Conservation (phyloP, 768 basidiomycete species). For the Naganishia randhawae region DNA sequence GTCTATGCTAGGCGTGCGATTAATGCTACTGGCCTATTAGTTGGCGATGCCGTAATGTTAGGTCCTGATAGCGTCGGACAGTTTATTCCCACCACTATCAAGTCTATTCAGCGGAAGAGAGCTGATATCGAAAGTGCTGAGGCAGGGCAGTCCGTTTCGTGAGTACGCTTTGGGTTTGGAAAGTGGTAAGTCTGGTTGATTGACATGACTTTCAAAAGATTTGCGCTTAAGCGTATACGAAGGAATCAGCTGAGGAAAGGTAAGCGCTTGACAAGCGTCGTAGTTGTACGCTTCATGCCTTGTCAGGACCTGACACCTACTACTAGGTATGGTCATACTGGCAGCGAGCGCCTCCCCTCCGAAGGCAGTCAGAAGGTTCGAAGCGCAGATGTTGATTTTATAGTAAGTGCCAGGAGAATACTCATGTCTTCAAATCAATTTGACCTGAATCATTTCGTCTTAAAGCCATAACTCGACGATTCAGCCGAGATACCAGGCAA, state of each 20-base stretch:
- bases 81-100: conserved; percentile 72
- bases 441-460: neutral
- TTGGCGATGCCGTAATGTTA: conserved; percentile 74
- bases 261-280: conserved; percentile 51
- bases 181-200: neutral
- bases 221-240: conserved; percentile 85
- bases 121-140: conserved; percentile 79
- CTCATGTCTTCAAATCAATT: neutral
- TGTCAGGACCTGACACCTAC: conserved; percentile 42
- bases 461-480: conserved; percentile 82
- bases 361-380: conserved; percentile 75
- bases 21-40: conserved; percentile 63
- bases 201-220: conserved; percentile 33
- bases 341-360: conserved; percentile 74
- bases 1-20: neutral
- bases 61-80: conserved; percentile 92
- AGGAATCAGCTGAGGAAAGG: conserved; percentile 81
- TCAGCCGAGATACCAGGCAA: conserved; percentile 87
- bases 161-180: conserved; percentile 51
- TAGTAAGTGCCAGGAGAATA: conserved; percentile 59
- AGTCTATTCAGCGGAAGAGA: conserved; percentile 92
- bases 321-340: conserved; percentile 63
- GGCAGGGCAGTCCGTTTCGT: conserved; percentile 82
- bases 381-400: conserved; percentile 87
- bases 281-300: neutral